Evolutionary conservation across 2,329 filamentous ascomycete genomes (phyloP).

Genomic region (Stagonosporopsis cucurbitacearum): DNA sequence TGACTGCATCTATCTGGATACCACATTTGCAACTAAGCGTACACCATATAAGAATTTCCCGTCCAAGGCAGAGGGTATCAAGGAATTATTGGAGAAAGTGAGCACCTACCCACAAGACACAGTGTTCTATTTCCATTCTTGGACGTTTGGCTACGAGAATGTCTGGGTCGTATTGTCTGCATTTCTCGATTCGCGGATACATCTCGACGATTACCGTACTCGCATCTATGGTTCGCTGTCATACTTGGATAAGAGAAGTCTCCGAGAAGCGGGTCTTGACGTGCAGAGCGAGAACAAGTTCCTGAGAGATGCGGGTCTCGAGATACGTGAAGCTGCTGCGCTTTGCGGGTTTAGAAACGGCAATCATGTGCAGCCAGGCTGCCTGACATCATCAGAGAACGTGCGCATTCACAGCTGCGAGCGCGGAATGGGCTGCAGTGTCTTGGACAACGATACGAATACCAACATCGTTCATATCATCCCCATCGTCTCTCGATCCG

Average conservation of each 20-base stretch:
- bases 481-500: constrained; percentile 73
- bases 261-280: constrained; percentile 49
- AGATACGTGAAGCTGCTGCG: constrained; percentile 65
- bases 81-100: constrained; percentile 74
- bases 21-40: constrained; percentile 70
- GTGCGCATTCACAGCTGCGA: constrained; percentile 87
- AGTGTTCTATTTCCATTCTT: constrained; percentile 82
- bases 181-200: constrained; percentile 72
- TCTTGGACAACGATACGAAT: constrained; percentile 54
- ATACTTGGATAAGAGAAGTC: constrained; percentile 35
- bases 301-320: constrained; percentile 43
- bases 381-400: constrained; percentile 68
- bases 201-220: constrained; percentile 83
- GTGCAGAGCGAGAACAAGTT: constrained; percentile 31
- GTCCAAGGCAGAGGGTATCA: constrained; percentile 75
- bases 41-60: constrained; percentile 60
- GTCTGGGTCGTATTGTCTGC: constrained; percentile 84
- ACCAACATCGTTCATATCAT: constrained; percentile 73
- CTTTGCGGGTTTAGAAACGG: constrained; percentile 78
- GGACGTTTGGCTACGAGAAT: constrained; percentile 94
- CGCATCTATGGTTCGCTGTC: constrained; percentile 70
- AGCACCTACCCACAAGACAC: constrained; percentile 73
- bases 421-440: constrained; percentile 67
- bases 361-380: constrained; percentile 73
- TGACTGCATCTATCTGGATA: constrained; percentile 88